Evolutionary conservation across 2,329 filamentous ascomycete genomes (phyloP).

Genomic region (Fusarium graminum): DNA sequence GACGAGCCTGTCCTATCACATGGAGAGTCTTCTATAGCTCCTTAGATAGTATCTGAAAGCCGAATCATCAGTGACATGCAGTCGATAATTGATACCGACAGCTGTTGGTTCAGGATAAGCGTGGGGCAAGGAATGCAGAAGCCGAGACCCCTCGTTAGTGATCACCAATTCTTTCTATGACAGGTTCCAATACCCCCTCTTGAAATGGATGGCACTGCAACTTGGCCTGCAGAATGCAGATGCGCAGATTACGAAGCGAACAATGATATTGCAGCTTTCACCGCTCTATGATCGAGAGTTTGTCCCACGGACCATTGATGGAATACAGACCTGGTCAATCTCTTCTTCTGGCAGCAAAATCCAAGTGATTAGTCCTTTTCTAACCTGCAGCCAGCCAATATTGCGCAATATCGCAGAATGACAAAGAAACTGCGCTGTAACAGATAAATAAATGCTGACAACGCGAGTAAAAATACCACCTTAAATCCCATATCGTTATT

Average conservation of each 20-base stretch:
- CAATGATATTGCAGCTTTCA: conserved; percentile 25
- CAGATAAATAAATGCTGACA: conserved; percentile 20
- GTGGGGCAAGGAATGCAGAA: conserved; percentile 13
- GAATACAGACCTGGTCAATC: conserved; percentile 19
- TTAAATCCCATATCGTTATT: conserved; percentile 30
- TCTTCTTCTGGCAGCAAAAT: conserved; percentile 25
- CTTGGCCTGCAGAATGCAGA: conserved; percentile 9
- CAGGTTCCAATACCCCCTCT: not conserved
- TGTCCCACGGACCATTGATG: conserved; percentile 18
- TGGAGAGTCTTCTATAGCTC: no score
- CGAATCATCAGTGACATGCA: not conserved
- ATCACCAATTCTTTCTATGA: conserved; percentile 1
- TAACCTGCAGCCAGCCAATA: not conserved
- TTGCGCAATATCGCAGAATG: conserved; percentile 19
- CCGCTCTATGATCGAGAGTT: conserved; percentile 17
- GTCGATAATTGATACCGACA: not conserved
- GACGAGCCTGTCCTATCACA: no score
- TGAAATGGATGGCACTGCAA: not conserved
- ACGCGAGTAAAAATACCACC: conserved; percentile 29
- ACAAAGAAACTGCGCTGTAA: conserved; percentile 9
- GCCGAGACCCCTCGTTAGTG: conserved; percentile 8
- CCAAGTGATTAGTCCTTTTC: conserved; percentile 22
- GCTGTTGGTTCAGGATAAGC: not conserved
- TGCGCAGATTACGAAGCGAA: conserved; percentile 21
- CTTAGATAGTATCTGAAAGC: no score